Base-by-base conservation (phyloP, 176 grass and related monocot genomes). In the Thinopyrum elongatum region DNA sequence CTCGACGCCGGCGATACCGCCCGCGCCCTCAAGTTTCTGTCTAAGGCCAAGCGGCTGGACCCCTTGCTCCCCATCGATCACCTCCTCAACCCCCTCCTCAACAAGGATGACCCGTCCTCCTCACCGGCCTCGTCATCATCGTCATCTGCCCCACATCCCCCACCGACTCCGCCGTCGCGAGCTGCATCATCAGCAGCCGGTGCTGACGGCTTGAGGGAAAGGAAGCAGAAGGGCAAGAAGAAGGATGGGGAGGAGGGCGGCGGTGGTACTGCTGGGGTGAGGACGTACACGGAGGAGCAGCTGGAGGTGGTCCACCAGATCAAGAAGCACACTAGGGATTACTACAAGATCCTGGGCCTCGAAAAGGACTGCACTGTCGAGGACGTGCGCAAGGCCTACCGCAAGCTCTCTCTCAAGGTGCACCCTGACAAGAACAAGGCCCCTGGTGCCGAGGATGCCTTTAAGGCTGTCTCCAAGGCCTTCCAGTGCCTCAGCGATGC, bases 361-460 rank as follows among this genome's bases (percentile, higher is more conserved):
- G 90, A 96, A 8, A 96, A 93, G 79, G 91, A 87, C 22, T 96
- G 97, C 89, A 91, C 86, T 0, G 94, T 99, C 0, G 97, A 99
- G 82, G 97, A 99, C 15, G 94, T 99, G 79, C 92, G 94, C 70
- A 99, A 94, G 86, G 94, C 94, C 51, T 99, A 99, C 61, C 92
- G 97, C 49, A 99, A 99, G 87, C 87, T 99, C 33, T 99, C 97
- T 2, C 86, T 99, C 53, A 99, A 99, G 88, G 97, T 99, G 71
- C 97, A 99, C 77, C 97, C 97, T 1, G 97, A 99, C 72, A 99
- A 99, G 77, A 99, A 99, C 85, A 92, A 99, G 39, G 97, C 92
- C 1, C 97, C 94, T 0, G 97, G 97, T 0, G 90, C 97, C 0
- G 97, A 99, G 90, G 97, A 99, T 6, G 97, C 97, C 22, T 99